Percentiles rank a stretch among this genome's conserved stretches.
These are phyloP conservation scores for Epichloe gansuensis DNA, from an alignment of 2,329 filamentous ascomycete genomes.

Conservation along the genomic window DNA sequence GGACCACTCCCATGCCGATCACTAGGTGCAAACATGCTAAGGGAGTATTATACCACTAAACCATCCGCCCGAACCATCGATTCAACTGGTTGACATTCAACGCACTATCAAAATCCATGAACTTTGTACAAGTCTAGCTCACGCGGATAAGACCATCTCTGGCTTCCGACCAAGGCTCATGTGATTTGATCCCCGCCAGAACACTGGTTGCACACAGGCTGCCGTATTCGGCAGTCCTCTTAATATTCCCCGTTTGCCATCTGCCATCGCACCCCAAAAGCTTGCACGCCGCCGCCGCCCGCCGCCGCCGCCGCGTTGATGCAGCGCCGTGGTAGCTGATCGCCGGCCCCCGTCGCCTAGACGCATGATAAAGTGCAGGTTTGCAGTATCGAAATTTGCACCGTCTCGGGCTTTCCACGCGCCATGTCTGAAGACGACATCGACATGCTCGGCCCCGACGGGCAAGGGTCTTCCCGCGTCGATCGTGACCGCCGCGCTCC, in stretches of 20 bases:
- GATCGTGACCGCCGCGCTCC: slow-evolving; percentile 32
- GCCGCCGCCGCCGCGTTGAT: slow-evolving; percentile 4
- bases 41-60: slow-evolving; percentile 9
- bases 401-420: background rate
- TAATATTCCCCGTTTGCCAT: background rate
- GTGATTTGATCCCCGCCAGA: slow-evolving; percentile 2
- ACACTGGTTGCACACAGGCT: background rate
- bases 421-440: slow-evolving; percentile 28
- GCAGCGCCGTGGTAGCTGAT: slow-evolving; percentile 5
- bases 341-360: slow-evolving; percentile 1
- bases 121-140: background rate
- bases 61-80: slow-evolving; percentile 4
- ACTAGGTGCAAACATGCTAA: background rate
- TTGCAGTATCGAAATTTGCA: background rate
- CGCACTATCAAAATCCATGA: fast-evolving
- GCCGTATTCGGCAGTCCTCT: slow-evolving; percentile 1
- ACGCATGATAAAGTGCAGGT: background rate
- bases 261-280: background rate
- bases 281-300: slow-evolving; percentile 4
- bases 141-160: too few species aligned
- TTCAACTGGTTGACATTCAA: fast-evolving
- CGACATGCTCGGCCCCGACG: slow-evolving; percentile 25
- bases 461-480: slow-evolving; percentile 20
- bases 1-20: slow-evolving; percentile 10
- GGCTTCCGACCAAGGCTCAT: background rate